Evolutionary conservation across 2,329 filamentous ascomycete genomes (phyloP), one percentile per base, ranked within the genome.

Genomic region (Aspergillus sp.): DNA sequence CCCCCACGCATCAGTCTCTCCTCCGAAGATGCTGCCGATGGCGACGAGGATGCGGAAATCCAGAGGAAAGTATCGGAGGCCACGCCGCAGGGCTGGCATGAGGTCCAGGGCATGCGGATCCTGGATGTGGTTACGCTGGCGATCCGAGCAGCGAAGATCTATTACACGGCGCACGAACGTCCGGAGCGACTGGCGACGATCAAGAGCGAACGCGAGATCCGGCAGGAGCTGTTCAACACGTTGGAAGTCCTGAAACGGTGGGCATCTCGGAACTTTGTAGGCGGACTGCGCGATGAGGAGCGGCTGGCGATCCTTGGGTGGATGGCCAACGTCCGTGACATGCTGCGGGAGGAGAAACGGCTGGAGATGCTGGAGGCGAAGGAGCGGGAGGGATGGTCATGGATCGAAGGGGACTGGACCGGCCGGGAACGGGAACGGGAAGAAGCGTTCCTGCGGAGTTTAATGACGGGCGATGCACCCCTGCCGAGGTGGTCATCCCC

Each of bases 71-170:
- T 60, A 19, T 51, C 64, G 11, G 55, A 53, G 10, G 54, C 59
- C 10, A 60, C 60, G 16, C 76, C 78, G 17, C 83, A 84, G 59
- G 86, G 85, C 8, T 95, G 88, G 85, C 84, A 88, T 68, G 90
- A 96, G 71, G 81, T 95, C 19, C 90, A 96, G 69, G 94, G 93
- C 16, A 85, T 97, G 78, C 89, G 95, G 65, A 84, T 99, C 35
- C 82, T 97, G 51, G 93, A 97, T 68, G 86, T 95, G 49, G 88
- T 94, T 67, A 99, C 94, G 1, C 79, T 97, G 49, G 93, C 93
- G n/a, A 97, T 99, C 60, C 85, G 91, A 48, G 91, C 93, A 1
- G 94, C 94, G 47, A 96, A 95, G 74, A 87, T 95, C 64, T 99
- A 97, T 75, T 97, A 99, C 73, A 96, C 92, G 0, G 83, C 90